phyloP scores from a whole-genome alignment of 768 basidiomycete genomes.

The Pleurotus sapidus region DNA sequence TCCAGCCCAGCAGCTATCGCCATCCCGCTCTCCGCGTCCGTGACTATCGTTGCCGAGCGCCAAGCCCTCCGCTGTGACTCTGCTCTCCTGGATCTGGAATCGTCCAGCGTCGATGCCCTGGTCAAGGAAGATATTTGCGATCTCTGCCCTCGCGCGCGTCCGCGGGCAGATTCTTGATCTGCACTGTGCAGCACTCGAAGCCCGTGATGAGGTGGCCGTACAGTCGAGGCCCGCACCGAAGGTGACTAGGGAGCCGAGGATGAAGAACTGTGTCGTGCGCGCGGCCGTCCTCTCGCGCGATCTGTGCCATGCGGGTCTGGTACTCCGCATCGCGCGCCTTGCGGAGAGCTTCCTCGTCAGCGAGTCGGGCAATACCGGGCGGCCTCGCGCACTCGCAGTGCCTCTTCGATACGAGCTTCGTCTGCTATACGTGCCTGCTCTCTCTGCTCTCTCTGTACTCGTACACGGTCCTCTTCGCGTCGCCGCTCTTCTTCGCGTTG shows the following conservation, averaged over 20 bases:
- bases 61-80: constrained; percentile 27
- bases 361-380: constrained; percentile 20
- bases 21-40: constrained; percentile 38
- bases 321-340: constrained; percentile 15
- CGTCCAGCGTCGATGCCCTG: constrained; percentile 36
- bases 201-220: constrained; percentile 43
- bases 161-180: constrained; percentile 41
- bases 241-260: constrained; percentile 48
- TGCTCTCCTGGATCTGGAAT: constrained; percentile 33
- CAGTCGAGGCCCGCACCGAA: constrained; percentile 48
- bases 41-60: constrained; percentile 37
- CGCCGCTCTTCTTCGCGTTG: no score
- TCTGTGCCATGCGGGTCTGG: constrained; percentile 16
- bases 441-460: no score
- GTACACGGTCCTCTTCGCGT: no score
- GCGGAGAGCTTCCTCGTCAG: constrained; percentile 17
- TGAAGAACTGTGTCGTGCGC: constrained; percentile 36
- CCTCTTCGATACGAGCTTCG: not conserved
- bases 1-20: constrained; percentile 42
- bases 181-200: constrained; percentile 50
- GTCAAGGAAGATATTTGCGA: constrained; percentile 37
- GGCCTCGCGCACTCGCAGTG: not conserved
- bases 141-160: constrained; percentile 34
- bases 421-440: not conserved
- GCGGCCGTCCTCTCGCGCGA: constrained; percentile 34